phyloP scores from a whole-genome alignment of 805 yeast genomes.

The Pichia exigua region DNA sequence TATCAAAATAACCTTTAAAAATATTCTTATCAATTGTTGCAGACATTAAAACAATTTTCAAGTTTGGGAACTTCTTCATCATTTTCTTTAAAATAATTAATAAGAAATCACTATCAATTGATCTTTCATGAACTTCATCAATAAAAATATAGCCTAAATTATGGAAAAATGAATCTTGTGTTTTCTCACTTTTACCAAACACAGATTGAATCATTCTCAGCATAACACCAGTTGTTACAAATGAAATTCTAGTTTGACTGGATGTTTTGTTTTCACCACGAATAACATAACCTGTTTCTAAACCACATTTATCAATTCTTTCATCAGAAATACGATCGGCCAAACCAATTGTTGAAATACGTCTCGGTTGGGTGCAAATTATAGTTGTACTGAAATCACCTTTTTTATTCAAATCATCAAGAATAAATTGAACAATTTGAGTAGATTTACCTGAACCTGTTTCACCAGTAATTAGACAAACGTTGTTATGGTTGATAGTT shows the following conservation, averaged over 20 bases:
- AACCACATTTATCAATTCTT: conserved; percentile 54
- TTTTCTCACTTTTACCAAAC: conserved; percentile 18
- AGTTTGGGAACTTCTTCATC: conserved; percentile 38
- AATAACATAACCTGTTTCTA: conserved; percentile 81
- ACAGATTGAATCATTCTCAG: conserved; percentile 71
- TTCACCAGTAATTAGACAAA: conserved; percentile 85
- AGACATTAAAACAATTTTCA: conserved; percentile 80
- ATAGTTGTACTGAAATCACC: conserved; percentile 52
- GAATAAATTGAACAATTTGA: conserved; percentile 81
- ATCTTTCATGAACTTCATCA: conserved; percentile 96
- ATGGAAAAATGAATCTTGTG: conserved; percentile 35
- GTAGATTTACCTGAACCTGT: conserved; percentile 98
- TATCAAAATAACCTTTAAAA: conserved; percentile 59
- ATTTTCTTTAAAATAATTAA: conserved; percentile 67
- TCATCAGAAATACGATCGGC: conserved; percentile 91
- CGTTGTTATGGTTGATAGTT: conserved; percentile 49
- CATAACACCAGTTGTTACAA: conserved; percentile 89
- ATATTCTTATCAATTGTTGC: conserved; percentile 77
- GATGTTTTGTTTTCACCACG: conserved; percentile 77
- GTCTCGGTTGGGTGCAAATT: conserved; percentile 90
- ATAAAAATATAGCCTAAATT: conserved; percentile 65
- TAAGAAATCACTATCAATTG: conserved; percentile 82
- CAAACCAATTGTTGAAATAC: conserved; percentile 90
- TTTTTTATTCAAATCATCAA: conserved; percentile 52
- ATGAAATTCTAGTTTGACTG: conserved; percentile 62